These are phyloP conservation scores for Pleurotus djamor DNA, from an alignment of 768 basidiomycete genomes.

Conservation along the genomic window DNA sequence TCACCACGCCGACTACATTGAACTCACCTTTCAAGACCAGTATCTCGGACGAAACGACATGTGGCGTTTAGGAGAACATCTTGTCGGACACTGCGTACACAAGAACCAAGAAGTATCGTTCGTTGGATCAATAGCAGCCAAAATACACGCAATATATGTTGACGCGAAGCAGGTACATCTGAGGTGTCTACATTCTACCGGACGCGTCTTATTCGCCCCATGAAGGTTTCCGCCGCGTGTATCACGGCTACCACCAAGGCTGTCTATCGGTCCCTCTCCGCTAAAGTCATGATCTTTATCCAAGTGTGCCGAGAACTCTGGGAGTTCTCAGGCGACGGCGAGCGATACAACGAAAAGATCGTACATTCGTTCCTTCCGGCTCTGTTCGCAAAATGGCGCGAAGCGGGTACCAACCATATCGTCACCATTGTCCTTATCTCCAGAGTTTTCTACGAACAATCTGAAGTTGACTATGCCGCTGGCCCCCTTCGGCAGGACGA, in stretches of 20 bases:
- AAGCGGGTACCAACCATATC: conserved; percentile 85
- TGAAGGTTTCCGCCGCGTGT: conserved; percentile 76
- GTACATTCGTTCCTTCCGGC: conserved; percentile 94
- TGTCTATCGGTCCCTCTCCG: conserved; percentile 88
- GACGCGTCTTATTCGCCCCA: neutral
- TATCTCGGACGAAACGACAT: conserved; percentile 96
- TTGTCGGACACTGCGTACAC: conserved; percentile 81
- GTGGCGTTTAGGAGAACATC: conserved; percentile 87
- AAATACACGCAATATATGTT: conserved; percentile 77
- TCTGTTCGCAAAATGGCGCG: conserved; percentile 82
- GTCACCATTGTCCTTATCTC: conserved; percentile 95
- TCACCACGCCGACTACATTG: conserved; percentile 74
- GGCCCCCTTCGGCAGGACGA: conserved; percentile 79
- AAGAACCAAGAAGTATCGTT: conserved; percentile 84
- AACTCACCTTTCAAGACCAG: conserved; percentile 92
- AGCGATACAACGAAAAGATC: conserved; percentile 96
- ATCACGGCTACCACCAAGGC: conserved; percentile 83
- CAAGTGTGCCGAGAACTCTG: conserved; percentile 96
- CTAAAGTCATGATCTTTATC: conserved; percentile 91
- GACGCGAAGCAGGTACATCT: conserved; percentile 57
- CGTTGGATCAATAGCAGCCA: conserved; percentile 79
- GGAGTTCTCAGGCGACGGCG: conserved; percentile 96
- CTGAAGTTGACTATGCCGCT: conserved; percentile 79
- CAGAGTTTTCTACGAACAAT: conserved; percentile 83
- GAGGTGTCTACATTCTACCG: conserved; percentile 1